Conservation (phyloP, 495 filamentous ascomycete species). For the Lindgomyces ingoldianus region DNA sequence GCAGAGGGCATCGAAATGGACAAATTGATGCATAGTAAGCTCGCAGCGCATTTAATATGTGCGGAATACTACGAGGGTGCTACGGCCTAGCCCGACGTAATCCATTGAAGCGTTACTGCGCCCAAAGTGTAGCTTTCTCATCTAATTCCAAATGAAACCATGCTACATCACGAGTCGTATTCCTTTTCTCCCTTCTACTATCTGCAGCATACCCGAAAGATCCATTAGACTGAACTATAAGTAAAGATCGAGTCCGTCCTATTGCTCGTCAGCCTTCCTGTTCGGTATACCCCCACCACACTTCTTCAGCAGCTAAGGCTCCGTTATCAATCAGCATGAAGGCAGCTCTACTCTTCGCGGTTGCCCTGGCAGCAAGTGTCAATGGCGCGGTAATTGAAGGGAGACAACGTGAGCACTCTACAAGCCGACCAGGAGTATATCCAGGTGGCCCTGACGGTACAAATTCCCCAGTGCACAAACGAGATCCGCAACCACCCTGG, state of each 20-base stretch:
- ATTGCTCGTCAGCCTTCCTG: not conserved
- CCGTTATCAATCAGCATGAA: constrained; percentile 22
- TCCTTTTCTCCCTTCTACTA: constrained; percentile 8
- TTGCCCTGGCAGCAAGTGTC: constrained; percentile 19
- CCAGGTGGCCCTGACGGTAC: constrained; percentile 15
- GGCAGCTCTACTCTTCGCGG: constrained; percentile 14
- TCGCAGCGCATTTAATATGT: constrained; percentile 10
- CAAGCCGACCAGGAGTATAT: not conserved
- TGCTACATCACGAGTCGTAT: constrained; percentile 24
- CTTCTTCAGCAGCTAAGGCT: not conserved
- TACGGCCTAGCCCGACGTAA: constrained; percentile 11
- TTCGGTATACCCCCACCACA: not conserved
- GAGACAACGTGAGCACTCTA: constrained; percentile 17
- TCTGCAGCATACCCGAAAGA: not conserved
- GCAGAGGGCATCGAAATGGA: constrained; percentile 4
- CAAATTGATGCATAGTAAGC: not conserved
- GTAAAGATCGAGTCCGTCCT: constrained; percentile 15
- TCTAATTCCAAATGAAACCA: constrained; percentile 35
- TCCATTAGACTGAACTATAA: constrained; percentile 20
- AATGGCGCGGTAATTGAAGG: constrained; percentile 19
- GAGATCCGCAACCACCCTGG: not conserved
- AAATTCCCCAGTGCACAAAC: not conserved
- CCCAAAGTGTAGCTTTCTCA: constrained; percentile 25
- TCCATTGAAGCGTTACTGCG: constrained; percentile 9
- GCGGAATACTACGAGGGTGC: constrained; percentile 3